phyloP scores from a whole-genome alignment of 441 rosid species.

The Populus tomentosa region DNA sequence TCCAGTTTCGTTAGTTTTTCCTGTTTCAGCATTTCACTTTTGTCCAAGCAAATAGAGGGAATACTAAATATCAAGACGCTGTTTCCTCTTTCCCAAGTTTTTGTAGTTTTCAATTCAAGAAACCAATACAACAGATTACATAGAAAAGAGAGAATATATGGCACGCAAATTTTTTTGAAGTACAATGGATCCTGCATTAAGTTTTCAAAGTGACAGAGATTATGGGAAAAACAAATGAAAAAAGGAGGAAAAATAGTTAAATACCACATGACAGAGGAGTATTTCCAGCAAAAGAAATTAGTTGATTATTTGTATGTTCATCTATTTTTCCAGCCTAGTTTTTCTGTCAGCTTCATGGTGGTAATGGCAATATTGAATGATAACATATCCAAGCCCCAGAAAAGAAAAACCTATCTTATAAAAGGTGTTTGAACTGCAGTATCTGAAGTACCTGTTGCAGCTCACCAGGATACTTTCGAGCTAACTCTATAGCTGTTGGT shows the following conservation, averaged over 20 bases:
- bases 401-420: not conserved
- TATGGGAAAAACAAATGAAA: not conserved
- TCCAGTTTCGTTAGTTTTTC: not conserved
- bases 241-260: not conserved
- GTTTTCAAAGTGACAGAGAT: not conserved
- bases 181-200: not conserved
- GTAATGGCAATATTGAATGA: not conserved
- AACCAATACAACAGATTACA: not conserved
- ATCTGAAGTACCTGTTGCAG: slow-evolving; percentile 57
- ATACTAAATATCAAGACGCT: not conserved
- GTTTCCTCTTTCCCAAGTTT: not conserved
- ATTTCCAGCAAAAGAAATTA: not conserved
- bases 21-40: not conserved
- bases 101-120: not conserved
- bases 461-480: slow-evolving; percentile 55
- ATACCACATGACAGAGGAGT: not conserved
- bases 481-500: slow-evolving; percentile 62
- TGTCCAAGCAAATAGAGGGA: not conserved
- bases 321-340: not conserved
- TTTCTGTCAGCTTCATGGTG: not conserved
- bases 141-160: not conserved
- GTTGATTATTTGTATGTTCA: not conserved
- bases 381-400: not conserved
- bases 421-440: not conserved
- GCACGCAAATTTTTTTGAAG: not conserved